These are phyloP conservation scores for Plasmodium inui DNA, from an alignment of 169 alveolate species.

Conservation along the genomic window DNA sequence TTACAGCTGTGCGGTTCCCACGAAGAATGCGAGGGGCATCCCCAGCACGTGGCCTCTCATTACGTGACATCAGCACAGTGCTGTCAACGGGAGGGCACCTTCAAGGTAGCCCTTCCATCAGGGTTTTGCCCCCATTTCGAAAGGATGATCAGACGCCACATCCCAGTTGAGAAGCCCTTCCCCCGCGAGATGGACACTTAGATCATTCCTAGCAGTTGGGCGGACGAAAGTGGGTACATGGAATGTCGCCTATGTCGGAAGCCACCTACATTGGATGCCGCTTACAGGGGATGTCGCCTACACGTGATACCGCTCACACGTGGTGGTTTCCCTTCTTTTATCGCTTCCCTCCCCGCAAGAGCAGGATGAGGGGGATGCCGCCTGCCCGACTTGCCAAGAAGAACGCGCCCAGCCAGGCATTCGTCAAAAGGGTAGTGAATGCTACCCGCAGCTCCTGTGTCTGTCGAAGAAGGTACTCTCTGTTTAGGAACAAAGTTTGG, in stretches of 20 bases:
- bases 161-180: neutral
- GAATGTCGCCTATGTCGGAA: too few relatives aligned
- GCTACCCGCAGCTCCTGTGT: neutral
- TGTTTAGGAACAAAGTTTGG: slow-evolving; percentile 15
- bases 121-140: neutral
- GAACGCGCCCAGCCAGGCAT: neutral
- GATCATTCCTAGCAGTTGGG: neutral
- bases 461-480: neutral
- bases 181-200: neutral
- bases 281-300: too few relatives aligned
- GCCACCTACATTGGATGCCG: neutral
- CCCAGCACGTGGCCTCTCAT: neutral
- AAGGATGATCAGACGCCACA: neutral
- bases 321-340: neutral
- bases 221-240: neutral
- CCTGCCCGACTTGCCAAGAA: neutral
- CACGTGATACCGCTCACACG: neutral
- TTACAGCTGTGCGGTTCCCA: neutral
- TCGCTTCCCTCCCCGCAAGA: neutral
- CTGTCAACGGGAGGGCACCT: neutral
- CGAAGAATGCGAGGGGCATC: neutral
- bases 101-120: neutral
- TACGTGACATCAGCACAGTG: neutral
- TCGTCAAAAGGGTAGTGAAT: neutral
- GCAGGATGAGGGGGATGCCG: neutral